Conservation (phyloP, 2,329 filamentous ascomycete species). For the Pestalotiopsis fici region DNA sequence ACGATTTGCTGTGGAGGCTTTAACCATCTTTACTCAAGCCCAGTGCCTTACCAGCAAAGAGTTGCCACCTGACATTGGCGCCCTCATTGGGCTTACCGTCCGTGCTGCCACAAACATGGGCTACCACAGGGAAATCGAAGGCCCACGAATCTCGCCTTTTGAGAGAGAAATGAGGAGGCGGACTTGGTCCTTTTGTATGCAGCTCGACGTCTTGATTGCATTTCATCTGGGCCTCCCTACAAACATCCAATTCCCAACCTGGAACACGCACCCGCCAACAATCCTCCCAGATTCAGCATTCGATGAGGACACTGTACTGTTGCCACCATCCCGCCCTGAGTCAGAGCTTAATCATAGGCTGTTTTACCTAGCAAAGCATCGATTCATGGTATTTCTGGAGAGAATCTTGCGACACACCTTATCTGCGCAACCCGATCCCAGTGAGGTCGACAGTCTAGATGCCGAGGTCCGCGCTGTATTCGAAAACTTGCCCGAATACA, state of each 20-base stretch:
- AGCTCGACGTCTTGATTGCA: constrained; percentile 1
- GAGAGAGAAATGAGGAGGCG: constrained; percentile 6
- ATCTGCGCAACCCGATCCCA: background rate
- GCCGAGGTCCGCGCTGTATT: background rate
- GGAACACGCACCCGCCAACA: background rate
- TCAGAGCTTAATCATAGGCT: background rate
- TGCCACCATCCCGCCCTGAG: background rate
- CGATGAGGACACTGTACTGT: background rate
- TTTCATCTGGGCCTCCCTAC: constrained; percentile 3
- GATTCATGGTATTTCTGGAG: constrained; percentile 1
- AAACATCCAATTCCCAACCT: constrained; percentile 1
- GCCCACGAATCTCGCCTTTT: background rate
- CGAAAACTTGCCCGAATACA: background rate
- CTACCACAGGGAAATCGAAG: background rate
- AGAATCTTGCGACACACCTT: constrained; percentile 4
- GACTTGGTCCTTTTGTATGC: constrained; percentile 6
- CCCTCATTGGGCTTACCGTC: background rate
- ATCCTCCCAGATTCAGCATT: background rate
- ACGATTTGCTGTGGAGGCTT: background rate
- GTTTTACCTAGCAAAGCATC: background rate
- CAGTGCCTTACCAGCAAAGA: background rate
- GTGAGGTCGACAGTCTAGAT: background rate
- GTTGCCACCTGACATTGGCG: background rate
- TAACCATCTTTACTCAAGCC: background rate
- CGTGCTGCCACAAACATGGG: constrained; percentile 4